These are phyloP conservation scores for Phytophthora rubi DNA, from an alignment of 352 stramenopile genomes.

Conservation along the genomic window DNA sequence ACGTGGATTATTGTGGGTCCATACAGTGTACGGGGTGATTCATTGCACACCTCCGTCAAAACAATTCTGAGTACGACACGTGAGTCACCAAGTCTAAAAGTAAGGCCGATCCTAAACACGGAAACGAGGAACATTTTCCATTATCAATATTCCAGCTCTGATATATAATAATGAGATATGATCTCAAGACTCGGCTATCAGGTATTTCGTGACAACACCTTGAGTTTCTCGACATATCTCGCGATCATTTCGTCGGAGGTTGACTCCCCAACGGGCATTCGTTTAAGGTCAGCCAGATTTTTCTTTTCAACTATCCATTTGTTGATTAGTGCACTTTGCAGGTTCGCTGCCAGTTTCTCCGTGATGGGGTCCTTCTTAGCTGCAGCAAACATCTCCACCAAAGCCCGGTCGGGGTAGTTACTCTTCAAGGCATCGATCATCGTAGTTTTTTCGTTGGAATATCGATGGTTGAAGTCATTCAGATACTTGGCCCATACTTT, in stretches of 20 bases:
- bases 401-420: too few relatives aligned
- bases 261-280: too few relatives aligned
- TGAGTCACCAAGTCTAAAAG: too few relatives aligned
- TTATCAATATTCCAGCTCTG: too few relatives aligned
- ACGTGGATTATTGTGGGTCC: too few relatives aligned
- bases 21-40: too few relatives aligned
- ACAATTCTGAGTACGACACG: too few relatives aligned
- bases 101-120: too few relatives aligned
- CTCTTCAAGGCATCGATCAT: background rate
- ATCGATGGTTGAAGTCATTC: background rate
- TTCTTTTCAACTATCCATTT: background rate
- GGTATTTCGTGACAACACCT: background rate
- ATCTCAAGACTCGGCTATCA: too few relatives aligned
- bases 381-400: background rate
- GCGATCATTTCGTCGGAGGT: background rate
- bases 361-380: background rate
- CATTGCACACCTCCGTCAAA: too few relatives aligned
- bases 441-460: background rate
- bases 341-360: background rate
- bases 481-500: background rate
- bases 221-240: background rate
- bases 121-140: too few relatives aligned
- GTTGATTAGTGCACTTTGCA: background rate
- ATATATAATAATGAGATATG: too few relatives aligned
- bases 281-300: background rate